phyloP scores from a whole-genome alignment of 164 flowering plant species.

The Chimonanthus praecox region DNA sequence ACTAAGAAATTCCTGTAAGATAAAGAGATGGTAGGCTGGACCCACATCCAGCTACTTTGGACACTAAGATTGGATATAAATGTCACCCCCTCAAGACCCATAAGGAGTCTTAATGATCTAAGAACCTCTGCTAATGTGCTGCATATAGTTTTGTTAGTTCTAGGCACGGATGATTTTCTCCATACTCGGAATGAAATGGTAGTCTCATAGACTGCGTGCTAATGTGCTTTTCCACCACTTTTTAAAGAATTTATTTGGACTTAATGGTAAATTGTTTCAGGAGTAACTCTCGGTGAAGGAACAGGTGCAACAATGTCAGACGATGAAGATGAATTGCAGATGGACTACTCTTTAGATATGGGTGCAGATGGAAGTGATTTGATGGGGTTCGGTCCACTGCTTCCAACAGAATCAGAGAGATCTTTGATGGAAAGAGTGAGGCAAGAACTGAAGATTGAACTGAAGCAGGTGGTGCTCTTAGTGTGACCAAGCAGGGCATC shows the following conservation, averaged over 20 bases:
- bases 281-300: slow-evolving; percentile 75
- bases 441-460: slow-evolving; percentile 84
- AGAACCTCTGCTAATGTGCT: no score
- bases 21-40: no score
- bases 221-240: neutral
- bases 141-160: no score
- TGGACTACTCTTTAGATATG: slow-evolving; percentile 69
- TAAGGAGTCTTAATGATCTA: no score
- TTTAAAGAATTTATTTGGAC: neutral
- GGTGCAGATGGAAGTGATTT: slow-evolving; percentile 62
- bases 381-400: slow-evolving; percentile 88
- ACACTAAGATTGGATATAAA: no score
- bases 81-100: no score
- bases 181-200: no score
- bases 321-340: slow-evolving; percentile 77
- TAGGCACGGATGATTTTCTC: no score
- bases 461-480: slow-evolving; percentile 64
- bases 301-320: slow-evolving; percentile 95
- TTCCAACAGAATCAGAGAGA: slow-evolving; percentile 95
- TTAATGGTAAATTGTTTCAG: slow-evolving; percentile 25
- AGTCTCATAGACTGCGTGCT: neutral
- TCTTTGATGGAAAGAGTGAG: slow-evolving; percentile 90
- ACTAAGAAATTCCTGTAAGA: no score
- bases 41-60: no score
- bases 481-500: neutral